A percentile compares a stretch with the other conserved stretches of the same genome.
Conservation (phyloP, 2,329 filamentous ascomycete genomes). For the Cercospora sesami region DNA sequence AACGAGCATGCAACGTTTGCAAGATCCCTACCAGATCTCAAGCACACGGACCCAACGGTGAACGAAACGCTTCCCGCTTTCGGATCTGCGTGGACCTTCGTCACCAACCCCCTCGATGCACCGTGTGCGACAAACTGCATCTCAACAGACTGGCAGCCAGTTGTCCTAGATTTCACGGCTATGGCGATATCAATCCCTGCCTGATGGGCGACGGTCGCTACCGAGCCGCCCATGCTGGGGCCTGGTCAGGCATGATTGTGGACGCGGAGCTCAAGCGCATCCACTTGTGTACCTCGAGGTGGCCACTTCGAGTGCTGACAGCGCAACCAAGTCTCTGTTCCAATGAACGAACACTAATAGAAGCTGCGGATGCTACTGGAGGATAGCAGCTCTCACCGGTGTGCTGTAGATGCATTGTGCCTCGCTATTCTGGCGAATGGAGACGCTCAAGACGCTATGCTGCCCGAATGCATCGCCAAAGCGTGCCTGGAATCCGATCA, state of each 20-base stretch:
- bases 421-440: neutral
- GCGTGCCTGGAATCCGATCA: neutral
- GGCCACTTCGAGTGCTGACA: neutral
- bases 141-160: neutral
- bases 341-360: neutral
- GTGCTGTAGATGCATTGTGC: constrained; percentile 5
- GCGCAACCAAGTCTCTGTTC: neutral
- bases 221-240: neutral
- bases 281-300: neutral
- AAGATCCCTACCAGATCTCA: neutral
- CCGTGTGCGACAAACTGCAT: neutral
- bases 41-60: constrained; percentile 8
- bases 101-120: neutral
- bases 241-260: neutral
- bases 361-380: neutral
- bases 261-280: neutral
- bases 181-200: neutral
- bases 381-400: neutral
- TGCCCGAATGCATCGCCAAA: neutral
- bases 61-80: neutral
- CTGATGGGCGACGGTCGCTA: neutral
- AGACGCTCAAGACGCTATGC: neutral
- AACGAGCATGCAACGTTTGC: neutral
- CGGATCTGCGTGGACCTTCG: neutral
- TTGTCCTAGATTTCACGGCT: neutral